These are phyloP conservation scores for Rhodamnia rubescens DNA, from an alignment of 345 rosid genomes.

Conservation along the genomic window DNA sequence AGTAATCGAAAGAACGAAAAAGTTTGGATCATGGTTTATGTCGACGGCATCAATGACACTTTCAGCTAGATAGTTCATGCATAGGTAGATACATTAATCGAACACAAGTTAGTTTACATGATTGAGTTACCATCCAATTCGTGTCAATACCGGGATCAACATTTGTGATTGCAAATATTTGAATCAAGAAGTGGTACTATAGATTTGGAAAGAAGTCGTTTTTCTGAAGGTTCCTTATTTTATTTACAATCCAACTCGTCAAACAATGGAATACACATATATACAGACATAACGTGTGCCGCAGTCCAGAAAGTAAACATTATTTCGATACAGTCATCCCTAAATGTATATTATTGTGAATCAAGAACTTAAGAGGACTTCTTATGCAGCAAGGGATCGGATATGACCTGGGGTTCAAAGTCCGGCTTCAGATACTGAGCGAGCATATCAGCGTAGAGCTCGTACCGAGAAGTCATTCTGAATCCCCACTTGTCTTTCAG, in stretches of 20 bases:
- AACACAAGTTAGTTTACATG: not conserved
- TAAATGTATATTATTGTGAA: not conserved
- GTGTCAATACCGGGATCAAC: not conserved
- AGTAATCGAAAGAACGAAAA: too few species aligned
- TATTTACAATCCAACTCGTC: too few species aligned
- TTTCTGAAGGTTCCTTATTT: too few species aligned
- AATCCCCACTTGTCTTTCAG: constrained; percentile 95
- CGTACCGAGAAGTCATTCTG: constrained; percentile 79
- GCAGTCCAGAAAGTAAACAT: not conserved
- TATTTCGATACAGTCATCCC: not conserved
- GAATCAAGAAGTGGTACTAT: not conserved
- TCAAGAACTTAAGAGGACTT: constrained; percentile 21
- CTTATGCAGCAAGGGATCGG: constrained; percentile 69
- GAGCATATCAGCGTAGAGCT: constrained; percentile 52
- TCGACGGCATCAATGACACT: too few species aligned
- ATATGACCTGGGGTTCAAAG: constrained; percentile 62
- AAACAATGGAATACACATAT: not conserved
- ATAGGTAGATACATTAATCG: not conserved
- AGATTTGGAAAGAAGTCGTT: too few species aligned
- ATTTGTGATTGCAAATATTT: not conserved
- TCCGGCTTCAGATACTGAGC: constrained; percentile 51
- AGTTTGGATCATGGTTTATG: too few species aligned
- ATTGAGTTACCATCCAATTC: not conserved
- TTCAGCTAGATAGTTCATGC: not conserved
- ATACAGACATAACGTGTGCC: not conserved